A percentile compares a stretch with the other conserved stretches of the same genome.
phyloP scores from a whole-genome alignment of 2,329 filamentous ascomycete genomes.

The Acephala macrosclerotiorum region DNA sequence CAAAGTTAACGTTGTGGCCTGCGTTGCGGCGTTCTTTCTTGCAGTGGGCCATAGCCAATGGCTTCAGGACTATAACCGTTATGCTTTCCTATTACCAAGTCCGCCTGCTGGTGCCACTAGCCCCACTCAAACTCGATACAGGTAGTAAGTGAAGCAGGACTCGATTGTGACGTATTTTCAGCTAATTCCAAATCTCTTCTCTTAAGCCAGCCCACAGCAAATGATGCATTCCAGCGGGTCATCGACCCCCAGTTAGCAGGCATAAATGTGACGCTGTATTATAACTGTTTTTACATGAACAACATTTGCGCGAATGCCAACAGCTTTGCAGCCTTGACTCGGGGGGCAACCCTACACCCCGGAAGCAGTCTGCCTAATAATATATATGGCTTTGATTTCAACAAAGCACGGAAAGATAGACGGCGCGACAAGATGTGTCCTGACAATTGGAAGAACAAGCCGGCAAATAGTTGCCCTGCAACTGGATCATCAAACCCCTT shows the following conservation, averaged over 20 bases:
- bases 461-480: constrained; percentile 20
- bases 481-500: constrained; percentile 2
- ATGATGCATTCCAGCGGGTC: background rate
- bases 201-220: background rate
- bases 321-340: constrained; percentile 24
- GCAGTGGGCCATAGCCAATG: background rate
- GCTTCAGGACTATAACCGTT: background rate
- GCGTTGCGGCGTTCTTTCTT: constrained; percentile 3
- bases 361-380: background rate
- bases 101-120: background rate
- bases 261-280: constrained; percentile 24
- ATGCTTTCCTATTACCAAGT: constrained; percentile 3
- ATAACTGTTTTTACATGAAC: constrained; percentile 40
- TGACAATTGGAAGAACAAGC: background rate
- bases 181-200: constrained; percentile 3
- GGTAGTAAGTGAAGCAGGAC: constrained; percentile 5
- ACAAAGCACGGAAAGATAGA: constrained; percentile 7
- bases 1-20: constrained; percentile 3
- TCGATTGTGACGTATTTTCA: background rate
- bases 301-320: constrained; percentile 38
- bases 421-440: background rate
- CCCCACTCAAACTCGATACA: constrained; percentile 1
- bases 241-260: background rate
- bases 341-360: constrained; percentile 23
- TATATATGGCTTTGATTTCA: constrained; percentile 18